Conservation (phyloP, 2,329 filamentous ascomycete genomes). For the Diaporthe citrichinensis region DNA sequence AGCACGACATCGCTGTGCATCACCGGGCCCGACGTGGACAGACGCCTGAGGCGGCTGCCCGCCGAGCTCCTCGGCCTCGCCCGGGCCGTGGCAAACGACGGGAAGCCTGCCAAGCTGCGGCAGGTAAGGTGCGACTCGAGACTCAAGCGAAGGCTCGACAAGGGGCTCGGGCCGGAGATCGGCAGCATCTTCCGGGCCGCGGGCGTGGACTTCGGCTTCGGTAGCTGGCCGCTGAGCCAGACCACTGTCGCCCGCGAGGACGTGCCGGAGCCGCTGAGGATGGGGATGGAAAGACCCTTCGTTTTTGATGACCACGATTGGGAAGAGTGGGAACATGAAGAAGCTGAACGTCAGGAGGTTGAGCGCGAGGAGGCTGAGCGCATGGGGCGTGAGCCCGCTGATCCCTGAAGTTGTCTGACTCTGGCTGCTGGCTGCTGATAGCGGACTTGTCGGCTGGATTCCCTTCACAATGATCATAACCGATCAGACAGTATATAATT, state of each 20-base stretch:
- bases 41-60: background rate
- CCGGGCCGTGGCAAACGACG: background rate
- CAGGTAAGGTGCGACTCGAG: slow-evolving; percentile 2
- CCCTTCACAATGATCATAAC: background rate
- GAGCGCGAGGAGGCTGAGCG: background rate
- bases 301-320: background rate
- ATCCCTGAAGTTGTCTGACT: background rate
- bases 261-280: background rate
- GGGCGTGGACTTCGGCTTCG: background rate
- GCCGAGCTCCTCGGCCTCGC: background rate
- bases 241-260: background rate
- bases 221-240: slow-evolving; percentile 3
- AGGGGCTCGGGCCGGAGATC: background rate
- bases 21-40: background rate
- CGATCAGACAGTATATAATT: background rate
- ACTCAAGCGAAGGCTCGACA: background rate
- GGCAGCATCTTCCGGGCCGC: background rate
- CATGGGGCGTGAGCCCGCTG: background rate
- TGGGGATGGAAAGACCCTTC: background rate
- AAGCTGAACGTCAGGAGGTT: background rate
- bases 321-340: background rate
- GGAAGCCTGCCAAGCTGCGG: background rate
- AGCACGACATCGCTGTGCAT: background rate
- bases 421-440: background rate
- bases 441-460: background rate